Percentiles rank a stretch among this genome's conserved stretches.
Evolutionary conservation across 2,329 filamentous ascomycete genomes (phyloP).

Genomic region (Zasmidium cellare): DNA sequence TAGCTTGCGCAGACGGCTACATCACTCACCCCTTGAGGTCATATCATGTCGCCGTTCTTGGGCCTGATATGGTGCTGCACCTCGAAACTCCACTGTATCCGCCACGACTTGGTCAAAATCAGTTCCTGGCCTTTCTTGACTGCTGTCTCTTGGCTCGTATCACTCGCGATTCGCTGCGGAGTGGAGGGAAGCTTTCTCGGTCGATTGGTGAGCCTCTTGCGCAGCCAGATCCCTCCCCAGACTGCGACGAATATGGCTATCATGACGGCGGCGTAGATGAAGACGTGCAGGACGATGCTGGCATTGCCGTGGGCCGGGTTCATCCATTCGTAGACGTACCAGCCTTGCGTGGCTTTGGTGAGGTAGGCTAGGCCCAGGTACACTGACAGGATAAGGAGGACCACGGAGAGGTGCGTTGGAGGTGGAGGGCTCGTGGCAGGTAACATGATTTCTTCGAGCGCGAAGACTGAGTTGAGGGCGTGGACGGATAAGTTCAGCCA

Average conservation of each 20-base stretch:
- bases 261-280: constrained; percentile 15
- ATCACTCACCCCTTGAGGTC: too few species aligned
- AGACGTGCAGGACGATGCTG: constrained; percentile 12
- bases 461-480: constrained; percentile 17
- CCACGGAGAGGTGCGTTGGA: constrained; percentile 8
- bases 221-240: constrained; percentile 11
- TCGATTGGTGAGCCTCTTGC: neutral
- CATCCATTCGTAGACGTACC: constrained; percentile 19
- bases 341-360: constrained; percentile 9
- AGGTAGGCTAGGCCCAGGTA: constrained; percentile 15
- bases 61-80: neutral
- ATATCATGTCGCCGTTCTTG: neutral
- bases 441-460: constrained; percentile 11
- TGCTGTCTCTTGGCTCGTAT: neutral
- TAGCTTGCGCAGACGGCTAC: neutral
- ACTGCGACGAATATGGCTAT: constrained; percentile 8
- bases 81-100: neutral
- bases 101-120: neutral
- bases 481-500: constrained; percentile 20
- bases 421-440: constrained; percentile 11
- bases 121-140: neutral
- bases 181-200: neutral
- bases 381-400: constrained; percentile 7
- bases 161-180: neutral
- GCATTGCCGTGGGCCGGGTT: constrained; percentile 10